A percentile compares a stretch with the other conserved stretches of the same genome.
phyloP scores from a whole-genome alignment of 345 rosid species.

The Moringa oleifera region DNA sequence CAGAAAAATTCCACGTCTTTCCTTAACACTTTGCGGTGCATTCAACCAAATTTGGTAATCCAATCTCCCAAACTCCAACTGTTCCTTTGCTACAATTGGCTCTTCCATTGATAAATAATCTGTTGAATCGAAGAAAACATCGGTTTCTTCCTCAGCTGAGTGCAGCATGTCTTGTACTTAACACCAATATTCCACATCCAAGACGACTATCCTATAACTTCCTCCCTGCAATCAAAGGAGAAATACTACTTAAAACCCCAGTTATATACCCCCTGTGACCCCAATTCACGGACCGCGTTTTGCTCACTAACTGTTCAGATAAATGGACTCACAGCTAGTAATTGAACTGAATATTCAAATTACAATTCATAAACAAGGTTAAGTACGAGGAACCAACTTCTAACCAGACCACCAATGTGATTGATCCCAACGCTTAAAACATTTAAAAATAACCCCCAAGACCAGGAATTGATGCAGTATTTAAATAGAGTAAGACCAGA shows the following conservation, averaged over 20 bases:
- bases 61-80: constrained; percentile 11
- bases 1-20: constrained; percentile 54
- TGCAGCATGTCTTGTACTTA: constrained; percentile 46
- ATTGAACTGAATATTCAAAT: constrained; percentile 5
- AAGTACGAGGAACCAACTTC: constrained; percentile 43
- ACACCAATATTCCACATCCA: constrained; percentile 33
- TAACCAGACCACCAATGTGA: constrained; percentile 18
- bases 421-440: constrained; percentile 21
- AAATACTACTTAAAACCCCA: constrained; percentile 11
- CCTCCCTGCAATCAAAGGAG: constrained; percentile 23
- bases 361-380: constrained; percentile 21
- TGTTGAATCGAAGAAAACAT: constrained; percentile 60
- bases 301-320: constrained; percentile 21
- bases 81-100: constrained; percentile 25
- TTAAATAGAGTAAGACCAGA: constrained; percentile 23
- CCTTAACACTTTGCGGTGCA: constrained; percentile 59
- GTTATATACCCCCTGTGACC: constrained; percentile 8
- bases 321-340: constrained; percentile 8
- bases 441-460: constrained; percentile 22
- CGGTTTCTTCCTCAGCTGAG: constrained; percentile 36
- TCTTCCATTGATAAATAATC: constrained; percentile 40
- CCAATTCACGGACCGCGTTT: constrained; percentile 44
- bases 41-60: constrained; percentile 51
- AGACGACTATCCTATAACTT: constrained; percentile 15
- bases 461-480: constrained; percentile 31